Evolutionary conservation across 2,329 filamentous ascomycete genomes (phyloP).

Genomic region (Hymenoscyphus albidus): DNA sequence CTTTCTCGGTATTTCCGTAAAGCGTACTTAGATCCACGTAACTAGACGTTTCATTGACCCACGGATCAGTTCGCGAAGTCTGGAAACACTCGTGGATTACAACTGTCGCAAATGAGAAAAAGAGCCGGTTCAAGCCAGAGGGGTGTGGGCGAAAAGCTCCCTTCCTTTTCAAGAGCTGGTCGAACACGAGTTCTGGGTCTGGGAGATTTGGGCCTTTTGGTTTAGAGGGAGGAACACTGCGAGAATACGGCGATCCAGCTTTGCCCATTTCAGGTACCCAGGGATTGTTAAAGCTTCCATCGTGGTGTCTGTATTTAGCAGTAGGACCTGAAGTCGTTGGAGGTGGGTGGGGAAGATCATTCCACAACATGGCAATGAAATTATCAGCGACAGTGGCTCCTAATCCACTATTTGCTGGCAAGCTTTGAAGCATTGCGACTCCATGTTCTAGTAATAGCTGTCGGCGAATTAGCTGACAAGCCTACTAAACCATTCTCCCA

Average conservation of each 20-base stretch:
- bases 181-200: constrained; percentile 45
- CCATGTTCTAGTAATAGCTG: constrained; percentile 47
- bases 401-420: constrained; percentile 48
- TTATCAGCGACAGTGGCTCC: constrained; percentile 44
- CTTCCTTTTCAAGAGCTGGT: constrained; percentile 42
- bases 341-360: constrained; percentile 49
- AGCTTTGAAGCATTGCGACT: constrained; percentile 47
- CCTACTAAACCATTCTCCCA: too few relatives aligned
- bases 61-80: constrained; percentile 38
- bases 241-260: constrained; percentile 44
- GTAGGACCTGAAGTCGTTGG: constrained; percentile 44
- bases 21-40: constrained; percentile 46
- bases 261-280: constrained; percentile 50
- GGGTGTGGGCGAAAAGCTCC: constrained; percentile 41
- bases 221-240: constrained; percentile 44
- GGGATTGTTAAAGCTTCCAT: constrained; percentile 45
- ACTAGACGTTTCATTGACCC: constrained; percentile 45
- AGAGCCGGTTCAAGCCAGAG: constrained; percentile 42
- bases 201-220: constrained; percentile 48
- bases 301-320: constrained; percentile 41
- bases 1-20: constrained; percentile 43
- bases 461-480: background rate
- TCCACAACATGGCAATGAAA: constrained; percentile 51
- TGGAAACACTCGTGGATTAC: constrained; percentile 48
- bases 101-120: constrained; percentile 46